A percentile compares a stretch with the other conserved stretches of the same genome.
Conservation (phyloP, 768 basidiomycete species). For the Rhizopogon vesiculosus region DNA sequence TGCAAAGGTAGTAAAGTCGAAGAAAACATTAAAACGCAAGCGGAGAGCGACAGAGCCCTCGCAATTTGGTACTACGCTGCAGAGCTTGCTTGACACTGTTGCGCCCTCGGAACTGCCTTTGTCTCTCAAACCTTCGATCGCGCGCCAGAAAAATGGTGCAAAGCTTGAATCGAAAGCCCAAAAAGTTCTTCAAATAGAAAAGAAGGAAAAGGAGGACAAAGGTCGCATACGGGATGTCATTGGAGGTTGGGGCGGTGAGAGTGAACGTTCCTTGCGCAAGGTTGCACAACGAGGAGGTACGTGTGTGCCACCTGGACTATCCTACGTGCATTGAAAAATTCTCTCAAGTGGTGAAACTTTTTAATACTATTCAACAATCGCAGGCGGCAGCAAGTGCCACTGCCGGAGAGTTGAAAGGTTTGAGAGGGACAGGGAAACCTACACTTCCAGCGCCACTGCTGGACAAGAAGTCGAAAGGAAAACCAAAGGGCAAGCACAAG, state of each 20-base stretch:
- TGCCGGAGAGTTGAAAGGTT: conserved; percentile 53
- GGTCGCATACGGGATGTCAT: conserved; percentile 66
- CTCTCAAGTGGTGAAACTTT: conserved; percentile 66
- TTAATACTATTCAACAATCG: conserved; percentile 83
- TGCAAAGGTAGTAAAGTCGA: conserved; percentile 58
- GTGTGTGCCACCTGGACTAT: conserved; percentile 11
- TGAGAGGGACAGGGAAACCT: conserved; percentile 70
- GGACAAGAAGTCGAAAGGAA: conserved; percentile 40
- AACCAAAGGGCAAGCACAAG: conserved; percentile 48
- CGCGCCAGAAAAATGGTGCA: conserved; percentile 66
- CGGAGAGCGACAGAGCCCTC: conserved; percentile 71
- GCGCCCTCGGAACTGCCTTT: conserved; percentile 67
- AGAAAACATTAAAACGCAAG: conserved; percentile 80
- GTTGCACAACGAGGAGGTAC: conserved; percentile 82
- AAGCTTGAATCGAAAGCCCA: conserved; percentile 70
- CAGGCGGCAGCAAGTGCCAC: conserved; percentile 52
- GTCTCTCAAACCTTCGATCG: conserved; percentile 73
- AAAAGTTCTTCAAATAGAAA: conserved; percentile 65
- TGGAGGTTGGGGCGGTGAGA: conserved; percentile 87
- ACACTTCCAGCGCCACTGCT: conserved; percentile 62
- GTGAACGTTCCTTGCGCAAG: conserved; percentile 72
- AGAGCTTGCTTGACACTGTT: conserved; percentile 66
- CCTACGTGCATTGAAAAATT: neutral
- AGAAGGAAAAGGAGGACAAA: conserved; percentile 69
- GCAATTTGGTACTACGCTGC: conserved; percentile 71